A percentile compares a stretch with the other conserved stretches of the same genome.
Conservation (phyloP, 495 filamentous ascomycete species). For the Aspergillus sclerotiicarbonarius region DNA sequence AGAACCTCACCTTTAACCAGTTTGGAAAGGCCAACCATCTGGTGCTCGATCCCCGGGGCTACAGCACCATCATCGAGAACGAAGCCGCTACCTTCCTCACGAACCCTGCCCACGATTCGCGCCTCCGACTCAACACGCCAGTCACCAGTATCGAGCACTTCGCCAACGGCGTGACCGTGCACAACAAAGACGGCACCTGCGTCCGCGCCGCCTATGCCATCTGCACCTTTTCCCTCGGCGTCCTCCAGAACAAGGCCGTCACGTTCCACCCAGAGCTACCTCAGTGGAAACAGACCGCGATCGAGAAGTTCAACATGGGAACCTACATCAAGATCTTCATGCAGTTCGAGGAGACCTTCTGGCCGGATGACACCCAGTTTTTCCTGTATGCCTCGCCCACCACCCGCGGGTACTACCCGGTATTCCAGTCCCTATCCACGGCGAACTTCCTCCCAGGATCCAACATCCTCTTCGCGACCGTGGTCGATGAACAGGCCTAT, state of each 20-base stretch:
- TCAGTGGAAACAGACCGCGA: conserved; percentile 63
- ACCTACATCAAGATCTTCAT: conserved; percentile 81
- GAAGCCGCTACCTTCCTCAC: conserved; percentile 63
- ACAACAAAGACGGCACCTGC: conserved; percentile 55
- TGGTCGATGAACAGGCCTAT: conserved; percentile 59
- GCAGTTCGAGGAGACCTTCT: conserved; percentile 70
- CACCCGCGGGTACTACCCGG: conserved; percentile 65
- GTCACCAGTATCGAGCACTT: conserved; percentile 60
- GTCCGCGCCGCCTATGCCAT: conserved; percentile 59
- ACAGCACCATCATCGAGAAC: conserved; percentile 57
- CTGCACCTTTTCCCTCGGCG: conserved; percentile 64
- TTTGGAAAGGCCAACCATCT: conserved; percentile 63
- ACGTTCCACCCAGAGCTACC: conserved; percentile 61
- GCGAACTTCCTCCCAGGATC: conserved; percentile 61
- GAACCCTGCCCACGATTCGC: conserved; percentile 44
- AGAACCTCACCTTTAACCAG: conserved; percentile 49
- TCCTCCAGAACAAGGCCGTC: conserved; percentile 63
- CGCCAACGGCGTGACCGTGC: conserved; percentile 53
- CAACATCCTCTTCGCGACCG: conserved; percentile 70
- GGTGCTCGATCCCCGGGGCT: conserved; percentile 67
- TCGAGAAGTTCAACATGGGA: conserved; percentile 67
- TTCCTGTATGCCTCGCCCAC: conserved; percentile 67
- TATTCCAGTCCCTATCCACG: conserved; percentile 65
- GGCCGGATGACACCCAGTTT: conserved; percentile 64
- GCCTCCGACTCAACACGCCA: conserved; percentile 58